phyloP scores from a whole-genome alignment of 140 eudicot species.

The Stevia rebaudiana region DNA sequence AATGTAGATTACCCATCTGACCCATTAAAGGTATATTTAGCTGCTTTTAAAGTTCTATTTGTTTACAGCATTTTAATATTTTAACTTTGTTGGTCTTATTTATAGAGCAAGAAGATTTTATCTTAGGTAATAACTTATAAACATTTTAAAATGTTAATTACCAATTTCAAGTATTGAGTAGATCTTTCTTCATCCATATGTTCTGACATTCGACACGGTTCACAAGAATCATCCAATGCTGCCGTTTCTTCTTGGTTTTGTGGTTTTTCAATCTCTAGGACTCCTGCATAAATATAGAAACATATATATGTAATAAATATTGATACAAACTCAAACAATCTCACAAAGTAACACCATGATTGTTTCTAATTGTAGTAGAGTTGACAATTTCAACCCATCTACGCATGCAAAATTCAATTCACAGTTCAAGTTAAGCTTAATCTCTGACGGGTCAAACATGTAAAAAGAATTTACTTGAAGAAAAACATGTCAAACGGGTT shows the following conservation, averaged over 20 bases:
- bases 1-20: not conserved
- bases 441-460: not conserved
- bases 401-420: not conserved
- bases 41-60: not conserved
- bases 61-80: not conserved
- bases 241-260: constrained; percentile 34
- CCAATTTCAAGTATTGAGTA: constrained; percentile 28
- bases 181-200: constrained; percentile 26
- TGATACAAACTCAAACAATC: not conserved
- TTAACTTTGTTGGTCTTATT: not conserved
- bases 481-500: not conserved
- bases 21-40: not conserved
- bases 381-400: not conserved
- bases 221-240: constrained; percentile 20
- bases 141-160: constrained; percentile 12
- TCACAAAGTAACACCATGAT: not conserved
- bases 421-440: not conserved
- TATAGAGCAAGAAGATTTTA: not conserved
- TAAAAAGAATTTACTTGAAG: not conserved
- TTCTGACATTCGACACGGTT: constrained; percentile 19
- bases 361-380: not conserved
- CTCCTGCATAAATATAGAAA: constrained; percentile 24
- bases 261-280: constrained; percentile 21
- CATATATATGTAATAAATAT: not conserved
- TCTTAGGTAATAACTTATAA: not conserved